Conservation (phyloP, 2,329 filamentous ascomycete genomes). For the Colletotrichum sp. region DNA sequence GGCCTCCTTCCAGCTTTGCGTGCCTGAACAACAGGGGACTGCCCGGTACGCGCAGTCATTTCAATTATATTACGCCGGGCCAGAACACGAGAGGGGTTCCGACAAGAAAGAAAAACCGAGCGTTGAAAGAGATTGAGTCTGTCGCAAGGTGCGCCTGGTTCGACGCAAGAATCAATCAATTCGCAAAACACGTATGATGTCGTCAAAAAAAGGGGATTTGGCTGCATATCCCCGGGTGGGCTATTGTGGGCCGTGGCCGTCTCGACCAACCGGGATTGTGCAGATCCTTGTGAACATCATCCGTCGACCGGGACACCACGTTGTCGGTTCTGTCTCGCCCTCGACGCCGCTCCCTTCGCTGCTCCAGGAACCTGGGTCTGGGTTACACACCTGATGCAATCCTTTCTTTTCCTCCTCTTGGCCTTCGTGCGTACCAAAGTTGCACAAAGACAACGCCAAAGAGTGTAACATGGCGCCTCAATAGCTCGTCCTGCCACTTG, state of each 20-base stretch:
- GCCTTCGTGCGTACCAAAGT: not conserved
- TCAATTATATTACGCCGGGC: not conserved
- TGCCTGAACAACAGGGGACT: not conserved
- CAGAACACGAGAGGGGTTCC: not conserved
- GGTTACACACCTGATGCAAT: not conserved
- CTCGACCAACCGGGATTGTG: not conserved
- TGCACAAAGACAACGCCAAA: not conserved
- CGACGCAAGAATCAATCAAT: not conserved
- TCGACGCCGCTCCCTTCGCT: not conserved
- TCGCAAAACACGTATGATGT: not conserved
- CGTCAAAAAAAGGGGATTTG: conserved; percentile 10
- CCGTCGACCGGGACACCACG: conserved; percentile 13
- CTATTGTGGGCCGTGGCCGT: not conserved
- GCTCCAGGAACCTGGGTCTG: conserved; percentile 3
- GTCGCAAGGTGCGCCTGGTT: not conserved
- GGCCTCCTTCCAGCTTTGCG: not conserved
- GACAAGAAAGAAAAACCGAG: not conserved
- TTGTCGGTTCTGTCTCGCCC: conserved; percentile 11
- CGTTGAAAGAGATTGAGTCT: not conserved
- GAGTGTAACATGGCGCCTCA: not conserved
- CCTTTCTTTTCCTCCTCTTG: not conserved
- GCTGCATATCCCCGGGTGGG: not conserved
- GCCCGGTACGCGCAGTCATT: not conserved
- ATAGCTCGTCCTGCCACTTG: not conserved
- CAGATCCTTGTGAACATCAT: conserved; percentile 21